Evolutionary conservation across 208 protist species (phyloP).

Genomic region (Phytomonas sp.): DNA sequence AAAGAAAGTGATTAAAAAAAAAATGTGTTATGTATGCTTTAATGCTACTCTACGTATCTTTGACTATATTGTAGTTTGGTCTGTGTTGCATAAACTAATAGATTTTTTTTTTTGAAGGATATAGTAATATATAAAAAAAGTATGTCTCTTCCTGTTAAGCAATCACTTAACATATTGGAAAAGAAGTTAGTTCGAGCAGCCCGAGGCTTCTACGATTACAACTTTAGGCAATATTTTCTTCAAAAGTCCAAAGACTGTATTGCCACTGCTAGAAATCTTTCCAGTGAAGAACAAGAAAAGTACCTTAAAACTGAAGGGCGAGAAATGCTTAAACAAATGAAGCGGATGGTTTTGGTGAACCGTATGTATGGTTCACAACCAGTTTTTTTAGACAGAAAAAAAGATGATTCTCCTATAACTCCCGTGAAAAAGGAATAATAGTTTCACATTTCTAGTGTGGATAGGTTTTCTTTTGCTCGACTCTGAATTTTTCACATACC

Average conservation of each 20-base stretch:
- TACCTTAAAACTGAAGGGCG: conserved; percentile 43
- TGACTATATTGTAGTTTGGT: background rate
- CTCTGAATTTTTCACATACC: conserved; percentile 14
- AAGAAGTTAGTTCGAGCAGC: conserved; percentile 48
- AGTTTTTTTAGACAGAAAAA: conserved; percentile 49
- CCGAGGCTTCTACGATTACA: conserved; percentile 75
- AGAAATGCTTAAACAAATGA: conserved; percentile 63
- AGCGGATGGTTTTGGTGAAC: conserved; percentile 82
- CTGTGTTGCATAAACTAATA: conserved; percentile 6
- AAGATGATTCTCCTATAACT: background rate
- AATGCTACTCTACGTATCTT: background rate
- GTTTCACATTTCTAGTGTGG: background rate
- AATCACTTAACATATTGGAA: conserved; percentile 40
- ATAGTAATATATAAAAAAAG: conserved; percentile 9
- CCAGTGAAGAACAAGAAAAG: conserved; percentile 41
- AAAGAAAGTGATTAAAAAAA: background rate
- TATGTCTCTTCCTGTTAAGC: conserved; percentile 17
- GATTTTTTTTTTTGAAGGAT: background rate
- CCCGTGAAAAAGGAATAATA: background rate
- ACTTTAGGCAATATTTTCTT: conserved; percentile 85
- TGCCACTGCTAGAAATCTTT: conserved; percentile 25
- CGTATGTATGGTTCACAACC: conserved; percentile 62
- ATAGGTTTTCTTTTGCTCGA: background rate
- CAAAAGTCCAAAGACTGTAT: conserved; percentile 77
- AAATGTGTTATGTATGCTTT: conserved; percentile 4